phyloP scores from a whole-genome alignment of 2,329 filamentous ascomycete genomes.

The Fusarium bactridioides region DNA sequence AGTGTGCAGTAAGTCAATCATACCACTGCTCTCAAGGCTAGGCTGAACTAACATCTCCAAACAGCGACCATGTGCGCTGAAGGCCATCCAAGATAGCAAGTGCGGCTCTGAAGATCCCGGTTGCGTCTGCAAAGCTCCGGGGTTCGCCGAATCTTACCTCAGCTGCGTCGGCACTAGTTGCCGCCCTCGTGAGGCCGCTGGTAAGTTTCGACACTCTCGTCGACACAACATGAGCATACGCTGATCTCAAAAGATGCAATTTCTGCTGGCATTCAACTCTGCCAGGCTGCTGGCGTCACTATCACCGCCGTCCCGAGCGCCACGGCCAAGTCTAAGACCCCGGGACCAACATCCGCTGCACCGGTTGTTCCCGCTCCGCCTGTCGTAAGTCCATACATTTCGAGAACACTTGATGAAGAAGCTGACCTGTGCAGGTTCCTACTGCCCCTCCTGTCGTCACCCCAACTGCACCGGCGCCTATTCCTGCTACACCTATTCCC shows the following conservation, averaged over 20 bases:
- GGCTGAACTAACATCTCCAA: neutral
- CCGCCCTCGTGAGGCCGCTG: neutral
- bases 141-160: neutral
- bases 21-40: neutral
- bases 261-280: neutral
- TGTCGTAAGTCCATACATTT: neutral
- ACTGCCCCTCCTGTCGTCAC: neutral
- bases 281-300: neutral
- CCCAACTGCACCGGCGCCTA: neutral
- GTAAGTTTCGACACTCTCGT: neutral
- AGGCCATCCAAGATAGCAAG: neutral
- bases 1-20: conserved; percentile 5
- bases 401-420: neutral
- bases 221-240: fast-evolving
- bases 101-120: neutral
- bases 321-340: neutral
- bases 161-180: neutral
- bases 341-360: neutral
- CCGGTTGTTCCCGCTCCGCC: neutral
- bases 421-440: neutral
- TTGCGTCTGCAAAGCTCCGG: conserved; percentile 12
- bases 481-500: conserved; percentile 2
- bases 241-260: neutral
- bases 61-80: conserved; percentile 12
- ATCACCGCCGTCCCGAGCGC: neutral